Evolutionary conservation across 23 red algal species (phyloP), one percentile per base, ranked within the genome.

Genomic region (Rhodosorus marinus): DNA sequence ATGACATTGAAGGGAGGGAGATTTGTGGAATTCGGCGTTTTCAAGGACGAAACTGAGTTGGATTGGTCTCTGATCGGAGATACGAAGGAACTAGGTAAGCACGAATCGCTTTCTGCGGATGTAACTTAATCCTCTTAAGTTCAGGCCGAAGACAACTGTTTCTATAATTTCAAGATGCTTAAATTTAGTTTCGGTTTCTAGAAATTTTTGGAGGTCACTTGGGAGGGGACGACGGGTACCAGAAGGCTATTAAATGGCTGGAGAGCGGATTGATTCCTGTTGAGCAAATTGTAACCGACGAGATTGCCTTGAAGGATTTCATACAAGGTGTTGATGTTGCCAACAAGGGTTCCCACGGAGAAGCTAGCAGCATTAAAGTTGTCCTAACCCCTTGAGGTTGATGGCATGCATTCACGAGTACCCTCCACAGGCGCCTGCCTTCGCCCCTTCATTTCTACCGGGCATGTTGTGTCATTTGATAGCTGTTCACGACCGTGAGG

Each of bases 31-130:
- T 86, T 75, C 36, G 70, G 64, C 24, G 81, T 86, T 24, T 86
- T 86, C 59, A 55, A 36, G 22, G 69, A 66, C 22, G 40, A 48
- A 8, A 64, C 61, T 0, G 49, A 52, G 20, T 62, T 75, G 0
- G 81, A 86, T 55, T 86, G 81, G 81, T 76, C 57, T 2, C 54
- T 75, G 2, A 75, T 86, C 46, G 69, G 81, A 8, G 81, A 86
- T 69, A 86, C 81, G 7, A 62, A 66, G 25, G 68, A 75, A 33
- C 57, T 86, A 9, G n/a, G n/a, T n/a, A n/a, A n/a, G n/a, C n/a
- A n/a, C n/a, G n/a, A n/a, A n/a, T n/a, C n/a, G n/a, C n/a, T n/a
- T n/a, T n/a, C n/a, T n/a, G n/a, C n/a, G n/a, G n/a, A n/a, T n/a
- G n/a, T n/a, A n/a, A n/a, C n/a, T n/a, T n/a, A n/a, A n/a, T n/a